A percentile compares a stretch with the other conserved stretches of the same genome.
phyloP scores from a whole-genome alignment of 2,329 filamentous ascomycete species.

The Neofusicoccum laricinum region DNA sequence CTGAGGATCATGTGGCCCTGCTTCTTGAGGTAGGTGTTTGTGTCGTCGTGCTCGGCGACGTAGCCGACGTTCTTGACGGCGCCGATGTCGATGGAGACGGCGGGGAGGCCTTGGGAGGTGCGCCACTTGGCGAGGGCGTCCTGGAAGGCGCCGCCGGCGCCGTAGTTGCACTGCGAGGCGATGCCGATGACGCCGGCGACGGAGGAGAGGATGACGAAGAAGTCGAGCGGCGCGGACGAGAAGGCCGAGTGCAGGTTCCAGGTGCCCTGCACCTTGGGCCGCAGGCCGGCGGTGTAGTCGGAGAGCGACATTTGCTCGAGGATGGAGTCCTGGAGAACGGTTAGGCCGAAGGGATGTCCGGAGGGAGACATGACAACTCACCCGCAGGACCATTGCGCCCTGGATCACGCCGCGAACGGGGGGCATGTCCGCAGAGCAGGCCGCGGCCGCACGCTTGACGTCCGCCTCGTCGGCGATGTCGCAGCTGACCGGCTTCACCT shows the following conservation, averaged over 20 bases:
- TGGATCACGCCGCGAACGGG: conserved; percentile 26
- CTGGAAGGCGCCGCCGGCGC: conserved; percentile 28
- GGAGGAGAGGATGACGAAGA: conserved; percentile 26
- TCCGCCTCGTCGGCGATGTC: not conserved
- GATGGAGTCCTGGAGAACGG: too few relatives aligned
- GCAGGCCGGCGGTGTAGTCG: conserved; percentile 14
- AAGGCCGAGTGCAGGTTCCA: too few relatives aligned
- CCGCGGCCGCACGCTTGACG: not conserved
- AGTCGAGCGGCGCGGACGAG: too few relatives aligned
- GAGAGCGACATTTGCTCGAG: conserved; percentile 17
- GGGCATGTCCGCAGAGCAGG: not conserved
- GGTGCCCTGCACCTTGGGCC: conserved; percentile 29
- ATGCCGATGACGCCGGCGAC: conserved; percentile 18
- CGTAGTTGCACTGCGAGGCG: conserved; percentile 26
- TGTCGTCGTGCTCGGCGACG: not conserved
- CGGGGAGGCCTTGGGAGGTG: conserved; percentile 17
- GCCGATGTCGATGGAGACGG: conserved; percentile 22
- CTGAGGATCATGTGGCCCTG: not conserved
- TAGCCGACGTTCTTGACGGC: conserved; percentile 25
- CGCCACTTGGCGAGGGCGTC: conserved; percentile 27
- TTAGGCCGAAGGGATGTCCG: too few relatives aligned
- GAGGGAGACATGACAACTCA: too few relatives aligned
- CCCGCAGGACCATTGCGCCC: conserved; percentile 28
- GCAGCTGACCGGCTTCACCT: conserved; percentile 2
- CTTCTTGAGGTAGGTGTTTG: not conserved